A percentile compares a stretch with the other conserved stretches of the same genome.
phyloP scores from a whole-genome alignment of 1,284 basidiomycete species.

The Dichomitus squalens region DNA sequence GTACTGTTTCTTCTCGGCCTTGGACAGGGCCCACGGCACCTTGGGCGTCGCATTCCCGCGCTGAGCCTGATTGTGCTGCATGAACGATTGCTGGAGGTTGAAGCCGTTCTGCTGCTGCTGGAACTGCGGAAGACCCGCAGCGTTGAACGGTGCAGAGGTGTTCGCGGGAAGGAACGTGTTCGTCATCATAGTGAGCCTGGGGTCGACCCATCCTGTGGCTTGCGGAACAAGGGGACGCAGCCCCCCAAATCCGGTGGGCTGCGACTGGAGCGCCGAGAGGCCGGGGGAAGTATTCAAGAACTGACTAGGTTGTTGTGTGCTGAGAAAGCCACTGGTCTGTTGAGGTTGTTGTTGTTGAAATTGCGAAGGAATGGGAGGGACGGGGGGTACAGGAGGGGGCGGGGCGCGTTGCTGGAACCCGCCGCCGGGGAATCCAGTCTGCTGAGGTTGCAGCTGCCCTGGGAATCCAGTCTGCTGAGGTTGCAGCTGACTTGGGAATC shows the following conservation, averaged over 20 bases:
- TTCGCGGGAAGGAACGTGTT: constrained; percentile 86
- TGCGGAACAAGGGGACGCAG: constrained; percentile 68
- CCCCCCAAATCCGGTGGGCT: constrained; percentile 58
- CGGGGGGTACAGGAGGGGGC: constrained; percentile 54
- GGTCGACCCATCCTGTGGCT: constrained; percentile 83
- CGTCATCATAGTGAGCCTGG: constrained; percentile 83
- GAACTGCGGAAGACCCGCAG: constrained; percentile 70
- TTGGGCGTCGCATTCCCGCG: constrained; percentile 73
- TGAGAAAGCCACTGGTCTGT: constrained; percentile 43
- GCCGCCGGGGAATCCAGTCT: constrained; percentile 38
- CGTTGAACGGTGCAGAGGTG: constrained; percentile 58
- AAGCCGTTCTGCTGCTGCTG: constrained; percentile 58
- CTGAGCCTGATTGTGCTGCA: constrained; percentile 77
- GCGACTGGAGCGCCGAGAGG: constrained; percentile 46
- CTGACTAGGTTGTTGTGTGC: constrained; percentile 44
- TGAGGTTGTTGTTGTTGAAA: constrained; percentile 52
- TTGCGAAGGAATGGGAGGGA: constrained; percentile 61
- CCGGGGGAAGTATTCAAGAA: constrained; percentile 56
- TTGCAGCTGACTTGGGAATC: constrained; percentile 44
- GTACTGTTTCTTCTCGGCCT: constrained; percentile 95
- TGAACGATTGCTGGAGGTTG: constrained; percentile 75
- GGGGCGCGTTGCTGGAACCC: constrained; percentile 54
- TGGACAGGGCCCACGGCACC: constrained; percentile 88
- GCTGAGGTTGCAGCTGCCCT: constrained; percentile 36
- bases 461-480: constrained; percentile 46